Evolutionary conservation across 139 green algal species (phyloP).

Genomic region (Chlorella sp.): DNA sequence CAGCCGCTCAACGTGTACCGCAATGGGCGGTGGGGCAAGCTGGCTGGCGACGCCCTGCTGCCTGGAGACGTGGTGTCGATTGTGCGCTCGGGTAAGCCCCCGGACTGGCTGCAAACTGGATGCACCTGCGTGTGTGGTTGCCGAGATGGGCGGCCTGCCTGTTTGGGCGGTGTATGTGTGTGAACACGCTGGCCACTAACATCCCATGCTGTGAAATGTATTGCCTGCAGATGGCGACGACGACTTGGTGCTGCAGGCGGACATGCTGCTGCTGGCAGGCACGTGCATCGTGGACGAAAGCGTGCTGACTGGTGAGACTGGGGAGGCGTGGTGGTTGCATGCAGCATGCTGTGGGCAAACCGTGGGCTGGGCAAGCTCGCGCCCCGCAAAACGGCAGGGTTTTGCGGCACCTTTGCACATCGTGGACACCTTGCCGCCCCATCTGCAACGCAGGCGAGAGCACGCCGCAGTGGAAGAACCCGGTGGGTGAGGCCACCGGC

Average conservation of each 20-base stretch:
- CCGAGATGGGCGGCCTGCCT: no score
- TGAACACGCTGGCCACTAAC: no score
- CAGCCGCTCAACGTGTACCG: slow-evolving; percentile 57
- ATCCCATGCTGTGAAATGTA: no score
- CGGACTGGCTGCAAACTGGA: no score
- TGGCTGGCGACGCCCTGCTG: slow-evolving; percentile 84
- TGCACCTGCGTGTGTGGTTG: no score
- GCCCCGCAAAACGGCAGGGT: no score
- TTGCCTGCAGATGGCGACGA: slow-evolving; percentile 18
- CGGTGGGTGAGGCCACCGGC: slow-evolving; percentile 48
- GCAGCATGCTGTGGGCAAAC: no score
- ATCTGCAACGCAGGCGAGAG: slow-evolving; percentile 60
- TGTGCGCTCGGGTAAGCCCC: not conserved
- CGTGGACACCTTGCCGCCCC: not conserved
- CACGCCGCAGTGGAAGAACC: slow-evolving; percentile 90
- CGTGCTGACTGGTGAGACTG: slow-evolving; percentile 86
- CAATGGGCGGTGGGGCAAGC: slow-evolving; percentile 70
- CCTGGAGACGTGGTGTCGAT: slow-evolving; percentile 97
- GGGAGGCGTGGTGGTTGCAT: no score
- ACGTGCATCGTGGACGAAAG: slow-evolving; percentile 96
- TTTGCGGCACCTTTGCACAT: not conserved
- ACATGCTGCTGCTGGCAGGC: slow-evolving; percentile 92
- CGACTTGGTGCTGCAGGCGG: slow-evolving; percentile 83
- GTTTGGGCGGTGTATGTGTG: no score
- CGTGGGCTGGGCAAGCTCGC: no score